Evolutionary conservation across 202 grass and related monocot species (phyloP).

Genomic region (Musa balbisiana): DNA sequence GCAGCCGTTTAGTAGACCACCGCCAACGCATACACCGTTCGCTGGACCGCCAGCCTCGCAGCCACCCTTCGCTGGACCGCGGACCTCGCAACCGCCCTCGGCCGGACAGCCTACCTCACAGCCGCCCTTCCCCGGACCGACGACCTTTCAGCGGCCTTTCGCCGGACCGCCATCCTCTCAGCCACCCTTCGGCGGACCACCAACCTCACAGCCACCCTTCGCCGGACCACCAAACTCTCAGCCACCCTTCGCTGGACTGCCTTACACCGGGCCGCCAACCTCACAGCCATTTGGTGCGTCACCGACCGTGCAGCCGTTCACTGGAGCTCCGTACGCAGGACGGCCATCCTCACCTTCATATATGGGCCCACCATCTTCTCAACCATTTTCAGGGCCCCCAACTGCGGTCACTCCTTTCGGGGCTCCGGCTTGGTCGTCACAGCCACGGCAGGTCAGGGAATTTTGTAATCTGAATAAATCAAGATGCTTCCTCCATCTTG

Average conservation of each 20-base stretch:
- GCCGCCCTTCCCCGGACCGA: constrained; percentile 23
- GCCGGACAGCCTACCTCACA: constrained; percentile 1
- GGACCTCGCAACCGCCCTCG: constrained; percentile 20
- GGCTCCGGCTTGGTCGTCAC: constrained; percentile 46
- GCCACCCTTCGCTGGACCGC: constrained; percentile 6
- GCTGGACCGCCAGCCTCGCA: constrained; percentile 8
- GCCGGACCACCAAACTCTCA: constrained; percentile 4
- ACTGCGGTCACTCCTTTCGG: constrained; percentile 32
- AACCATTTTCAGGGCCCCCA: constrained; percentile 13
- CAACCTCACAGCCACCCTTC: constrained; percentile 14
- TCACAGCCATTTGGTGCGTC: constrained; percentile 30
- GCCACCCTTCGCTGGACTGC: constrained; percentile 9
- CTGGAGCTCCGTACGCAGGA: constrained; percentile 17
- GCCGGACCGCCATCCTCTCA: constrained; percentile 9
- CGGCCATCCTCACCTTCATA: constrained; percentile 22
- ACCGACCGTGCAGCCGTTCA: constrained; percentile 16
- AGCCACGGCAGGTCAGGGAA: constrained; percentile 49
- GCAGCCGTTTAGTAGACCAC: constrained; percentile 23
- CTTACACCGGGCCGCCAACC: constrained; percentile 10
- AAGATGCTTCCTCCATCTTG: not conserved
- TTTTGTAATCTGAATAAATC: not conserved
- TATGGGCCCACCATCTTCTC: constrained; percentile 15
- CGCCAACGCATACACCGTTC: constrained; percentile 2
- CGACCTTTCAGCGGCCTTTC: constrained; percentile 26
- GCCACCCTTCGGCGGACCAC: not conserved